Evolutionary conservation across 495 filamentous ascomycete genomes (phyloP).

Genomic region (Neurospora sp.): DNA sequence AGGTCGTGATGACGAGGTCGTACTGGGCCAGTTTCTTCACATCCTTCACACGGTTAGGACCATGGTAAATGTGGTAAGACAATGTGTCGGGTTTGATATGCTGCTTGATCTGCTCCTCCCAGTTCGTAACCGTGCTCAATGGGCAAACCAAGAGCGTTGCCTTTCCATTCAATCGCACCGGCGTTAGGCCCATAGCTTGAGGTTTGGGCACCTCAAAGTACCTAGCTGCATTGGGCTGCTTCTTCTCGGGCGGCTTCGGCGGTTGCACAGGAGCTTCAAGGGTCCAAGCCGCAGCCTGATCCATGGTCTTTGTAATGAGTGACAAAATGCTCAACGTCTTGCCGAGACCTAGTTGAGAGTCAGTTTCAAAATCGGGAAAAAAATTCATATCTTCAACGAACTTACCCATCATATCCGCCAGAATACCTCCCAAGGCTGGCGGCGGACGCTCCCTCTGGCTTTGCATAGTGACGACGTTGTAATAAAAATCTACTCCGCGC

Average conservation of each 20-base stretch:
- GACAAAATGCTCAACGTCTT: constrained; percentile 88
- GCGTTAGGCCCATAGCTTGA: constrained; percentile 28
- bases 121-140: constrained; percentile 81
- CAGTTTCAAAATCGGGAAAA: background rate
- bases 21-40: constrained; percentile 55
- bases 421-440: constrained; percentile 70
- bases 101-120: constrained; percentile 78
- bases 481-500: constrained; percentile 51
- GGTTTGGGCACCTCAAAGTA: constrained; percentile 27
- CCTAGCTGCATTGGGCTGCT: constrained; percentile 19
- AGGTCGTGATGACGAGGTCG: constrained; percentile 87
- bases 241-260: constrained; percentile 24
- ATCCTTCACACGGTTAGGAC: constrained; percentile 58
- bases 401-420: constrained; percentile 88
- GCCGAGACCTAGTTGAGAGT: constrained; percentile 45
- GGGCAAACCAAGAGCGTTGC: constrained; percentile 86
- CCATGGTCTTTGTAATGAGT: constrained; percentile 53
- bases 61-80: constrained; percentile 74
- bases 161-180: constrained; percentile 55
- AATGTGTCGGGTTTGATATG: constrained; percentile 57
- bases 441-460: constrained; percentile 52
- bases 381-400: background rate
- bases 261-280: constrained; percentile 29
- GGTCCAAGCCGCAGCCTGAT: constrained; percentile 50
- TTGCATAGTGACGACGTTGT: constrained; percentile 75